Conservation (phyloP, 2,329 filamentous ascomycete species). For the Sclerotinia subarctica region DNA sequence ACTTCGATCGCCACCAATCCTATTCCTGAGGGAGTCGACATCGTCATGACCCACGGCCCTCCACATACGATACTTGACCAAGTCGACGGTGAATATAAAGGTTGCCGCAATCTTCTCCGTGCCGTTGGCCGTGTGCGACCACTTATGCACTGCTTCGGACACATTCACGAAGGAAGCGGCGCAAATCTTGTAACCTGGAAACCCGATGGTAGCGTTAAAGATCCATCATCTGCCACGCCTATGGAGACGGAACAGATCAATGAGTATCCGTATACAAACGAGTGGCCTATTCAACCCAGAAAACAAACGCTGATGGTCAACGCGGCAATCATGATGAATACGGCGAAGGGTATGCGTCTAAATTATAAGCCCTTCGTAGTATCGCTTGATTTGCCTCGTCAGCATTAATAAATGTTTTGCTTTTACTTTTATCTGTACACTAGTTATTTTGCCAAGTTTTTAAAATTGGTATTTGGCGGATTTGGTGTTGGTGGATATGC, state of each 20-base stretch:
- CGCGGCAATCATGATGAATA: conserved; percentile 46
- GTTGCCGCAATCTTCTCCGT: conserved; percentile 46
- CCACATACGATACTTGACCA: conserved; percentile 38
- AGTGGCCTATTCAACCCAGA: conserved; percentile 39
- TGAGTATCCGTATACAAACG: conserved; percentile 40
- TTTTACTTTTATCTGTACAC: too few species aligned
- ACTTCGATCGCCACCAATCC: conserved; percentile 22
- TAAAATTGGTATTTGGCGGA: background rate
- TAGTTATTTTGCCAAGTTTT: background rate
- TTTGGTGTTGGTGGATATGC: background rate
- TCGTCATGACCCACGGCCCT: conserved; percentile 43
- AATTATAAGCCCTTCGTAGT: conserved; percentile 31
- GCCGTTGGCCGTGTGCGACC: conserved; percentile 47
- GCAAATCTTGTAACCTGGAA: conserved; percentile 52
- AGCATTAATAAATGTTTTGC: background rate
- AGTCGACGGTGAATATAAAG: conserved; percentile 38
- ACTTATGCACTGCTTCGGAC: conserved; percentile 54
- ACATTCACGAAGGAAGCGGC: conserved; percentile 59
- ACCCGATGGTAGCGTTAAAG: conserved; percentile 30
- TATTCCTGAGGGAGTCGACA: conserved; percentile 35
- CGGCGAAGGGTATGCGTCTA: conserved; percentile 26
- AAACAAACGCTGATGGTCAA: conserved; percentile 60
- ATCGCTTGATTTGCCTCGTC: conserved; percentile 23
- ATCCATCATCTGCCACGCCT: conserved; percentile 37
- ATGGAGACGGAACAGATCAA: conserved; percentile 40